phyloP scores from a whole-genome alignment of 805 yeast genomes.

The Teunomyces lycoperdinae region DNA sequence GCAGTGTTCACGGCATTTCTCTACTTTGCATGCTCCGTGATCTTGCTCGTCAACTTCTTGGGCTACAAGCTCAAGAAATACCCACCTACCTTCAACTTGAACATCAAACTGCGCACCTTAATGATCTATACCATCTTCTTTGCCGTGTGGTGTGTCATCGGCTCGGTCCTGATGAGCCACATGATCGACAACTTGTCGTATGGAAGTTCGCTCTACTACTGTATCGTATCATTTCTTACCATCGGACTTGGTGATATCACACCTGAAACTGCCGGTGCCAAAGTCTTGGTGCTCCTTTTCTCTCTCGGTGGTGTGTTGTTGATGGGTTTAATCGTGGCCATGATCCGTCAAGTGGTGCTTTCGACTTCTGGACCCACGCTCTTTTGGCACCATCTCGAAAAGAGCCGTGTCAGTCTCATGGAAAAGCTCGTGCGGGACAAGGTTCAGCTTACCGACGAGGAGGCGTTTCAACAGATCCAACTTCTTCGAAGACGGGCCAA shows the following conservation, averaged over 20 bases:
- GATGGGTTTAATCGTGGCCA: constrained; percentile 70
- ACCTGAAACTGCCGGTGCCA: constrained; percentile 52
- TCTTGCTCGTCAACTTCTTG: constrained; percentile 54
- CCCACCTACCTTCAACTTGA: constrained; percentile 68
- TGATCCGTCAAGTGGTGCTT: constrained; percentile 63
- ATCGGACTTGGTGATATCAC: constrained; percentile 77
- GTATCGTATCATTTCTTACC: constrained; percentile 71
- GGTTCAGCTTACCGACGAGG: constrained; percentile 34
- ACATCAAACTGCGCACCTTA: constrained; percentile 64
- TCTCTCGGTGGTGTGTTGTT: constrained; percentile 68
- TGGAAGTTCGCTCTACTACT: constrained; percentile 70
- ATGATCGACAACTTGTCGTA: constrained; percentile 38
- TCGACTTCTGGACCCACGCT: constrained; percentile 61
- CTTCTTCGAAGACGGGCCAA: constrained; percentile 44
- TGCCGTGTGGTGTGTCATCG: constrained; percentile 69
- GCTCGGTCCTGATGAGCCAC: constrained; percentile 48
- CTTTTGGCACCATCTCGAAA: constrained; percentile 64
- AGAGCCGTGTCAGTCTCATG: constrained; percentile 36
- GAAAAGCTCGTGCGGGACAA: constrained; percentile 15
- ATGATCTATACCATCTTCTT: constrained; percentile 69
- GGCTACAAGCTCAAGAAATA: constrained; percentile 62
- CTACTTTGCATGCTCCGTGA: constrained; percentile 55
- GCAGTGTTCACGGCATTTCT: constrained; percentile 64
- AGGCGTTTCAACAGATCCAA: constrained; percentile 57
- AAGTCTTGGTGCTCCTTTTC: constrained; percentile 59